These are phyloP conservation scores for Suillus paluster DNA, from an alignment of 768 basidiomycete genomes.

Conservation along the genomic window DNA sequence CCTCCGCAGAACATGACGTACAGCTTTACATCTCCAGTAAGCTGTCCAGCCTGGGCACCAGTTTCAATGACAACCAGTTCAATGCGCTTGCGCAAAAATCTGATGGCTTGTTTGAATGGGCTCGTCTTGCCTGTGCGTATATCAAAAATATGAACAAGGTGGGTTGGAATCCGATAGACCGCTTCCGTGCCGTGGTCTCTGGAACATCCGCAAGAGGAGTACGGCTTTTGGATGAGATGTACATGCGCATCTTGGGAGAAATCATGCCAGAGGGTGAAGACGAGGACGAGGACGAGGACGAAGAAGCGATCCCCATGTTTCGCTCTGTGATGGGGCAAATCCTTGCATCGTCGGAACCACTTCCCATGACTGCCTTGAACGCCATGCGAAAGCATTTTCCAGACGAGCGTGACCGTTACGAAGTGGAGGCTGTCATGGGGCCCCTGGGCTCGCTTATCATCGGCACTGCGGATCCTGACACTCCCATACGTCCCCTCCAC, in stretches of 20 bases:
- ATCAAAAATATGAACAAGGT: background rate
- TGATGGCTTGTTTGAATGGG: conserved; percentile 30
- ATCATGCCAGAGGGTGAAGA: background rate
- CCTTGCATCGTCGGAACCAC: conserved; percentile 4
- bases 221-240: conserved; percentile 8
- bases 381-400: conserved; percentile 7
- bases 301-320: background rate
- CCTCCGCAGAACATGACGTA: conserved; percentile 4
- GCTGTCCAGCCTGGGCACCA: background rate
- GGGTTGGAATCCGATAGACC: background rate
- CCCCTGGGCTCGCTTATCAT: conserved; percentile 13
- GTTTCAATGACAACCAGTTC: background rate
- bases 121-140: conserved; percentile 9
- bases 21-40: background rate
- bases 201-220: background rate
- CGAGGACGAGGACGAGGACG: background rate
- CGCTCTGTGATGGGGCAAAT: conserved; percentile 14
- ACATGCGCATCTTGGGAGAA: background rate
- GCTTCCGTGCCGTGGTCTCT: background rate
- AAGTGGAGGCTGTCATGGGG: conserved; percentile 11
- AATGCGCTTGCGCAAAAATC: conserved; percentile 10
- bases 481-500: conserved; percentile 25
- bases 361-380: conserved; percentile 6
- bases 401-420: background rate
- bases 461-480: conserved; percentile 3